Percentiles rank a stretch among this genome's conserved stretches.
Conservation (phyloP, 2,329 filamentous ascomycete species). For the Alternaria sp. region DNA sequence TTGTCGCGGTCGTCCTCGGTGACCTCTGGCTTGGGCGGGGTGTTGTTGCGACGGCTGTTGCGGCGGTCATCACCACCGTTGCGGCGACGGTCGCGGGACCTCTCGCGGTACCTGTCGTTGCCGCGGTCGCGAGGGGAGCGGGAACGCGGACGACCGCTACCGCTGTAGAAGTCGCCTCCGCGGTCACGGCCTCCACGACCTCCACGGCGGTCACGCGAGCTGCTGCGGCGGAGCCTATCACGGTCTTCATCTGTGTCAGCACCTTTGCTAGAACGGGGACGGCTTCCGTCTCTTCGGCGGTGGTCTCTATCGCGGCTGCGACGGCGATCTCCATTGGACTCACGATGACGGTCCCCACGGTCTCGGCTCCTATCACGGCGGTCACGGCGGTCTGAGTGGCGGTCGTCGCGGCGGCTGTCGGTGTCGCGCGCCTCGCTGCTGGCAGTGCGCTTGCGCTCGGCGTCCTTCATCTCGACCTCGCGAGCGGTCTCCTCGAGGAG, state of each 20-base stretch:
- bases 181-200: constrained; percentile 32
- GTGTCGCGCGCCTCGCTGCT: constrained; percentile 39
- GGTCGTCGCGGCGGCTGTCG: constrained; percentile 36
- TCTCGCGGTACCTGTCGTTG: constrained; percentile 54
- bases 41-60: constrained; percentile 47
- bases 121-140: constrained; percentile 49
- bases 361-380: constrained; percentile 40
- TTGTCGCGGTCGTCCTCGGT: constrained; percentile 97
- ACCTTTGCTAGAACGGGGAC: constrained; percentile 41
- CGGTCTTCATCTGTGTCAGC: constrained; percentile 47
- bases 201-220: constrained; percentile 37
- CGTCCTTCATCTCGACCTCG: constrained; percentile 27
- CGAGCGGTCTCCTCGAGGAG: constrained; percentile 70
- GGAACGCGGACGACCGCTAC: constrained; percentile 44
- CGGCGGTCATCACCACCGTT: constrained; percentile 55
- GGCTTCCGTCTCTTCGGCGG: constrained; percentile 39
- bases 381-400: constrained; percentile 27
- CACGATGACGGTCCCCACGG: constrained; percentile 36
- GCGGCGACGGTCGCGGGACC: constrained; percentile 54
- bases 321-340: constrained; percentile 39
- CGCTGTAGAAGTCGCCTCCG: constrained; percentile 50
- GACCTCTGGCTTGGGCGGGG: constrained; percentile 68
- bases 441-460: constrained; percentile 19
- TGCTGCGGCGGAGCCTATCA: constrained; percentile 40
- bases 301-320: constrained; percentile 42